phyloP scores from a whole-genome alignment of 1,284 basidiomycete genomes.

The Megacollybia platyphylla region DNA sequence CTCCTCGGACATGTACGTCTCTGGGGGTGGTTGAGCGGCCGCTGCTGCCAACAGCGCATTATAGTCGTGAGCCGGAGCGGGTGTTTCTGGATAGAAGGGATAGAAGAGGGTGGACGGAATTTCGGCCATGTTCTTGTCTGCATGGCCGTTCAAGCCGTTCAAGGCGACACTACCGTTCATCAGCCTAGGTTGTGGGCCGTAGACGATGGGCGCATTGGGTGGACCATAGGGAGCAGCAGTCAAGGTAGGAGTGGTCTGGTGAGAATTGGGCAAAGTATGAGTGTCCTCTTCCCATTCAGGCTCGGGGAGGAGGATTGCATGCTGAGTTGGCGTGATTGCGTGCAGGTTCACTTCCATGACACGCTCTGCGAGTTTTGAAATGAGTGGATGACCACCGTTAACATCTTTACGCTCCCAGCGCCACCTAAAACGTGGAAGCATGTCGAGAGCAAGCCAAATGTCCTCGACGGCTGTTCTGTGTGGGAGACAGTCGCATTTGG shows the following conservation, averaged over 20 bases:
- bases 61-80: conserved; percentile 27
- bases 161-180: neutral
- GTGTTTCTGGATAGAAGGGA: conserved; percentile 53
- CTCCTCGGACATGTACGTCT: conserved; percentile 57
- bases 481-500: conserved; percentile 51
- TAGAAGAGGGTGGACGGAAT: conserved; percentile 58
- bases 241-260: neutral
- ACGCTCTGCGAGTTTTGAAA: conserved; percentile 64
- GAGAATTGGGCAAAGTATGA: neutral
- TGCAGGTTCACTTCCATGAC: conserved; percentile 59
- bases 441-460: conserved; percentile 71
- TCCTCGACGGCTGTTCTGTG: conserved; percentile 60
- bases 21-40: conserved; percentile 36
- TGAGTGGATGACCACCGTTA: conserved; percentile 67
- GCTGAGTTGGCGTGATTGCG: conserved; percentile 40
- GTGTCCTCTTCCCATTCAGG: conserved; percentile 52
- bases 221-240: neutral
- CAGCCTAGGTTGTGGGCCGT: neutral
- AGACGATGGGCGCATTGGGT: neutral
- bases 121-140: conserved; percentile 39
- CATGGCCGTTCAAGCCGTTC: conserved; percentile 3
- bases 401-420: conserved; percentile 74
- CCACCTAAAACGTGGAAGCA: conserved; percentile 77
- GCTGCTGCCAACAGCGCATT: conserved; percentile 41
- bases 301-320: conserved; percentile 50